Evolutionary conservation across 2,329 filamentous ascomycete genomes (phyloP), one percentile per base, ranked within the genome.

Genomic region (Fusarium siculi): DNA sequence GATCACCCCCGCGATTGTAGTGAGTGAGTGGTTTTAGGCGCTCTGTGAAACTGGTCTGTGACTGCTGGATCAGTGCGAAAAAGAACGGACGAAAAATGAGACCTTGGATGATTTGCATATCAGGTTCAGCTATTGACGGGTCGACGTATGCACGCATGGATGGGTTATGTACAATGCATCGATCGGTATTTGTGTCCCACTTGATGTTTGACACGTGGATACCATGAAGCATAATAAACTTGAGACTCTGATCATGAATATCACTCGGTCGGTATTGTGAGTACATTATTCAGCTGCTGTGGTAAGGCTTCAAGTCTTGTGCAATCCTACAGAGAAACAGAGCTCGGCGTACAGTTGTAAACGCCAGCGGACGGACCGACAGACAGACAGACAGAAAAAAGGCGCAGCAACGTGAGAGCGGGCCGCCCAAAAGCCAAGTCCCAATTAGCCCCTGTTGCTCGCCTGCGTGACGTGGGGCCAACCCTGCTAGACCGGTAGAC

Each of bases 201-300:
- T 74, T 72, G 71, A 60, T 57, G 63, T 42, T 72, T 46, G 67
- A 74, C 71, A 74, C 71, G 71, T 73, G 71, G 71, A 64, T 55
- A 49, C 61, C 28, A 11, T 53, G 44, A 54, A 44, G 34, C n/a
- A 46, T 42, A 34, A 50, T 28, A 49, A 21, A 32, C 36, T 12
- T 36, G 32, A 66, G 50, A 50, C 37, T 30, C 9, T 58, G 49
- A 44, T 65, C 63, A 28, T 46, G 19, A 32, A 53, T n/a, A 18
- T 12, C 25, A 21, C 23, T 30, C 19, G 1, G 23, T 61, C 1
- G 25, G 11, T 3, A 9, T 19, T 43, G 2, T 21, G 21, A 25
- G 15, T 52, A 15, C 19, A n/a, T 5, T 40, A 15, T 16, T 36
- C 19, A 39, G 28, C 21, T 37, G 21, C 19, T n/a, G 15, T 57